Percentiles rank a stretch among this genome's conserved stretches.
These are phyloP conservation scores for Erodium maritimum DNA, from an alignment of 345 rosid genomes.

Conservation along the genomic window DNA sequence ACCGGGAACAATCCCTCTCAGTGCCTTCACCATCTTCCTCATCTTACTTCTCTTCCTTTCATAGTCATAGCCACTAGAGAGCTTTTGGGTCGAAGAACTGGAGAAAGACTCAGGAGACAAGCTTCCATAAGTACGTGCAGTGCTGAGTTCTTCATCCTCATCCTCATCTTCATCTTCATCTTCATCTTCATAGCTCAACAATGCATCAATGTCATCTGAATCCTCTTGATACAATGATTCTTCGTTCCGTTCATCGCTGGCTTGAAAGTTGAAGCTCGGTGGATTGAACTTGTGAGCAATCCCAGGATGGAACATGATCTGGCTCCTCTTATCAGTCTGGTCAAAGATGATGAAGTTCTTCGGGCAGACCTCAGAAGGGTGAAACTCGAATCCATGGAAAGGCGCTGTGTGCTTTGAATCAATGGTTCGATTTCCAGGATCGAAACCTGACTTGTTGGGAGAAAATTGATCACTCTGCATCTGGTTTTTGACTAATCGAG, in stretches of 20 bases:
- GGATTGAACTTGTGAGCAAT: constrained; percentile 41
- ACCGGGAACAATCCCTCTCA: constrained; percentile 68
- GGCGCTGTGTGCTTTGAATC: constrained; percentile 30
- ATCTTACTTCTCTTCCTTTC: constrained; percentile 50
- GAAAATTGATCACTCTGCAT: constrained; percentile 44
- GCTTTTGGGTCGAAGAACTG: constrained; percentile 25
- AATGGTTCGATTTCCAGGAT: constrained; percentile 35
- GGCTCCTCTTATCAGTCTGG: constrained; percentile 54
- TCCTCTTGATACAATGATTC: constrained; percentile 50
- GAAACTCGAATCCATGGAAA: constrained; percentile 51
- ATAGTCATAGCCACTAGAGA: constrained; percentile 24
- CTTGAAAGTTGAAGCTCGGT: constrained; percentile 34
- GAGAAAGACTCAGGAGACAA: constrained; percentile 50
- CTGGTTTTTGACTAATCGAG: no score
- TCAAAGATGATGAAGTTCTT: constrained; percentile 53
- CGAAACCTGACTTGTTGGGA: constrained; percentile 19
- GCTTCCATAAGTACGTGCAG: constrained; percentile 43
- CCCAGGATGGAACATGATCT: constrained; percentile 69
- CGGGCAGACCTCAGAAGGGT: constrained; percentile 57
- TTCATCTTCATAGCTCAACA: constrained; percentile 58
- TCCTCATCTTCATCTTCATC: constrained; percentile 32
- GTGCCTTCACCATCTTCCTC: constrained; percentile 66
- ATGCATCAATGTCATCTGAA: constrained; percentile 76
- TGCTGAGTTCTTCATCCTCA: constrained; percentile 64
- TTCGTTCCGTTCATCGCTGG: constrained; percentile 24